Evolutionary conservation across 148 eudicot species (phyloP).

Genomic region (Rhododendron vialii): DNA sequence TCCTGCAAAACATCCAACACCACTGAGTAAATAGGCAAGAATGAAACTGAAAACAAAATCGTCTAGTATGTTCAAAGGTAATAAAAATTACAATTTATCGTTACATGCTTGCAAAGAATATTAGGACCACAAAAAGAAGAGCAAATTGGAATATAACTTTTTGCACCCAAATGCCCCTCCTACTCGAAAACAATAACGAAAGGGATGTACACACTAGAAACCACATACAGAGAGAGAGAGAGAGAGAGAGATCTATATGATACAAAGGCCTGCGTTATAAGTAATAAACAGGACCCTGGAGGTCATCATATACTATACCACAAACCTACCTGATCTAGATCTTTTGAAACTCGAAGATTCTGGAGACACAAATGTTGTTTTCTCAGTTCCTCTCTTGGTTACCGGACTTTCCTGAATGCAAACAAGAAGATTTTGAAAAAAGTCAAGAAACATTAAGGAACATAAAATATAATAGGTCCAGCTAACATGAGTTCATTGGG

Average conservation of each 20-base stretch:
- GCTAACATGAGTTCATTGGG: neutral
- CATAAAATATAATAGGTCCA: neutral
- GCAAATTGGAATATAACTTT: neutral
- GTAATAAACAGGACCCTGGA: neutral
- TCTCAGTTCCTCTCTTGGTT: conserved; percentile 11
- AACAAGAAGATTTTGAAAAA: neutral
- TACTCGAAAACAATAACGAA: neutral
- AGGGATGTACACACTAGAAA: neutral
- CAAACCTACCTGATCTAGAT: conserved; percentile 45
- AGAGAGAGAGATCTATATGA: neutral
- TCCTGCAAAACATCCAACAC: conserved; percentile 26
- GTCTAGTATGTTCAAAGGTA: neutral
- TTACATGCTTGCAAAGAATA: neutral
- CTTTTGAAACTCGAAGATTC: conserved; percentile 23
- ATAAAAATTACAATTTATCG: neutral
- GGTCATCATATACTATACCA: neutral
- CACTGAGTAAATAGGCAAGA: conserved; percentile 6
- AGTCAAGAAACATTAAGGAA: neutral
- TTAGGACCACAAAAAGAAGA: neutral
- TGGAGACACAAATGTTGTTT: conserved; percentile 19
- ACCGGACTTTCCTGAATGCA: conserved; percentile 23
- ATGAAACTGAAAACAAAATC: neutral
- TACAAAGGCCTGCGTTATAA: neutral
- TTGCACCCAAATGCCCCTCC: neutral
- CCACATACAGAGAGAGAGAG: neutral